Percentiles rank a stretch among this genome's conserved stretches.
Conservation (phyloP, 225 moss, liverwort and hornwort genomes). For the Anthoceros angustus region DNA sequence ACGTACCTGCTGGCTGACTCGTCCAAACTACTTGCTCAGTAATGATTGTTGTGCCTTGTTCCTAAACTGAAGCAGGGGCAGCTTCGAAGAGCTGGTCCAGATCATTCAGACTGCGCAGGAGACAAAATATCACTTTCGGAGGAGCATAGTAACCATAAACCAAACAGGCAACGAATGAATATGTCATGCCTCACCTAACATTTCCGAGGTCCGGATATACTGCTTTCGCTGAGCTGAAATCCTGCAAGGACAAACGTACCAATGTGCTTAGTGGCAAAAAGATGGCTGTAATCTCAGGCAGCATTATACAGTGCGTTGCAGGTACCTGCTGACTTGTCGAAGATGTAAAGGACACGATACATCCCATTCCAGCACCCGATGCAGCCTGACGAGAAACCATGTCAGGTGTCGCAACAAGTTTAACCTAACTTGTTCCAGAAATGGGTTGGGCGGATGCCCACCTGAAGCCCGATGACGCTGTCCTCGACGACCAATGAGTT, state of each 20-base stretch:
- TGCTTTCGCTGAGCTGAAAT: constrained; percentile 66
- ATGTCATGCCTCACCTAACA: constrained; percentile 27
- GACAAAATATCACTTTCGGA: not conserved
- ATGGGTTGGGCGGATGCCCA: not conserved
- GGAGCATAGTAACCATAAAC: too few species aligned
- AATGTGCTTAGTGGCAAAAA: not conserved
- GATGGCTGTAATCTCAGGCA: not conserved
- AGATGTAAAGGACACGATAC: constrained; percentile 73
- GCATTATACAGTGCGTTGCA: not conserved
- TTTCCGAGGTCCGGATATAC: constrained; percentile 53
- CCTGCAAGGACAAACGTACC: constrained; percentile 30
- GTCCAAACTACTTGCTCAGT: not conserved
- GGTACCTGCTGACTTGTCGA: constrained; percentile 69
- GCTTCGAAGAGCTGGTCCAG: constrained; percentile 10
- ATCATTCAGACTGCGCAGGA: constrained; percentile 13
- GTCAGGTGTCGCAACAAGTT: not conserved
- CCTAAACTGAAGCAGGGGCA: constrained; percentile 2
- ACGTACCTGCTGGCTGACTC: too few species aligned
- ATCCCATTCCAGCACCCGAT: constrained; percentile 70
- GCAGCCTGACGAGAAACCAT: constrained; percentile 36
- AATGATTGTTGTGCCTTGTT: not conserved
- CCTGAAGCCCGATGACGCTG: constrained; percentile 76
- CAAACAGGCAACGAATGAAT: not conserved
- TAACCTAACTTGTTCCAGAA: not conserved
- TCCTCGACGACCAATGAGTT: constrained; percentile 78